These are phyloP conservation scores for Lachnellula hyalina DNA, from an alignment of 2,329 filamentous ascomycete genomes.

Conservation along the genomic window DNA sequence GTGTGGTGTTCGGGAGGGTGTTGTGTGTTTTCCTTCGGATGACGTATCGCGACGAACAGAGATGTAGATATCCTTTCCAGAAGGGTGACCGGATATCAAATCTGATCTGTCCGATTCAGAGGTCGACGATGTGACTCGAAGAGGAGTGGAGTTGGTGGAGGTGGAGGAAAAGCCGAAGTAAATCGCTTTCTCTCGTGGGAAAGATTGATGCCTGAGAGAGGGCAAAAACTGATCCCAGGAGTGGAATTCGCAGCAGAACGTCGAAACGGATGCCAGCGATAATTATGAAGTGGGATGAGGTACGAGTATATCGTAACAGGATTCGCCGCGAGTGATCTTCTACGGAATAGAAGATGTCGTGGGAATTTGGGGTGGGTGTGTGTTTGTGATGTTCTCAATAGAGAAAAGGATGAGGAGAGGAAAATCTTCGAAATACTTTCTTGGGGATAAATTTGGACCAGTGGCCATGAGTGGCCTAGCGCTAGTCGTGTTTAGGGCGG, in stretches of 20 bases:
- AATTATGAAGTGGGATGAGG: slow-evolving; percentile 12
- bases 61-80: slow-evolving; percentile 21
- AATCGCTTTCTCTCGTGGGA: slow-evolving; percentile 28
- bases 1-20: slow-evolving; percentile 14
- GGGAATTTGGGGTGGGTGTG: slow-evolving; percentile 5
- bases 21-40: slow-evolving; percentile 11
- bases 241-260: slow-evolving; percentile 12
- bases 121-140: slow-evolving; percentile 8
- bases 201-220: slow-evolving; percentile 17
- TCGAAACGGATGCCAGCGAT: slow-evolving; percentile 12
- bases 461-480: background rate
- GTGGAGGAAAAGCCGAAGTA: slow-evolving; percentile 28
- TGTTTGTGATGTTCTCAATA: slow-evolving; percentile 7
- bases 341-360: slow-evolving; percentile 29
- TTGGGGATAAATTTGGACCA: background rate
- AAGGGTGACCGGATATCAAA: slow-evolving; percentile 27
- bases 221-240: slow-evolving; percentile 23
- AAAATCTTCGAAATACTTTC: background rate
- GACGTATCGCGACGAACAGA: slow-evolving; percentile 28
- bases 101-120: slow-evolving; percentile 16
- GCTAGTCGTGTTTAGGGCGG: background rate
- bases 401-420: slow-evolving; percentile 1
- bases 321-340: slow-evolving; percentile 26
- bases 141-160: slow-evolving; percentile 18
- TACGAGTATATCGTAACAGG: slow-evolving; percentile 18